A percentile compares a stretch with the other conserved stretches of the same genome.
Evolutionary conservation across 176 grass and related monocot species (phyloP).

Genomic region (Pharus latifolius): DNA sequence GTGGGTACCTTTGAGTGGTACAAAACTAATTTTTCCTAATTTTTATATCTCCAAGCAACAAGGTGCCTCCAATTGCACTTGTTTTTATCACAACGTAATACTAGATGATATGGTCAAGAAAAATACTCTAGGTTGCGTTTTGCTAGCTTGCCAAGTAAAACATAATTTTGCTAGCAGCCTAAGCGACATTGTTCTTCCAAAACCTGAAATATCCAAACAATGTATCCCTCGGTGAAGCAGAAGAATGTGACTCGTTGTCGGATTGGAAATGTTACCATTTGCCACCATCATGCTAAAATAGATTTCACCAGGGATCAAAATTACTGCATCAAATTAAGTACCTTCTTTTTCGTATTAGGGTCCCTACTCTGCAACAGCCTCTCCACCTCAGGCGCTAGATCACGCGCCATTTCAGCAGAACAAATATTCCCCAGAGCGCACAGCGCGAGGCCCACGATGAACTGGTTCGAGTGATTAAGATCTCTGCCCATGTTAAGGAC

Average conservation of each 20-base stretch:
- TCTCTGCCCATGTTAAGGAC: conserved; percentile 72
- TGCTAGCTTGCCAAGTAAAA: no score
- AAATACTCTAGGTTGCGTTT: no score
- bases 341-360: conserved; percentile 96
- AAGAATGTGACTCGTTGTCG: background rate
- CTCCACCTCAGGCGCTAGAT: conserved; percentile 95
- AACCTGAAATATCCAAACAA: background rate
- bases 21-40: no score
- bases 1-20: no score
- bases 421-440: conserved; percentile 98
- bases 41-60: no score
- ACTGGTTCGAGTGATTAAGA: conserved; percentile 98
- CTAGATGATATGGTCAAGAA: no score
- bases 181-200: background rate
- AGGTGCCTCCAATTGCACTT: no score
- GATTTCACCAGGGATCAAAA: background rate
- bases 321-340: background rate
- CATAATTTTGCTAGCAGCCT: background rate
- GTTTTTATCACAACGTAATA: no score
- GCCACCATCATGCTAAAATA: background rate
- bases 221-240: background rate
- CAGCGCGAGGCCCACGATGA: conserved; percentile 92
- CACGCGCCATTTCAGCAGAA: conserved; percentile 96
- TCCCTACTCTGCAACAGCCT: conserved; percentile 81
- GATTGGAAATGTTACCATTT: background rate